These are phyloP conservation scores for Sarocladiaceae sp. DNA, from an alignment of 2,329 filamentous ascomycete genomes.

Conservation along the genomic window DNA sequence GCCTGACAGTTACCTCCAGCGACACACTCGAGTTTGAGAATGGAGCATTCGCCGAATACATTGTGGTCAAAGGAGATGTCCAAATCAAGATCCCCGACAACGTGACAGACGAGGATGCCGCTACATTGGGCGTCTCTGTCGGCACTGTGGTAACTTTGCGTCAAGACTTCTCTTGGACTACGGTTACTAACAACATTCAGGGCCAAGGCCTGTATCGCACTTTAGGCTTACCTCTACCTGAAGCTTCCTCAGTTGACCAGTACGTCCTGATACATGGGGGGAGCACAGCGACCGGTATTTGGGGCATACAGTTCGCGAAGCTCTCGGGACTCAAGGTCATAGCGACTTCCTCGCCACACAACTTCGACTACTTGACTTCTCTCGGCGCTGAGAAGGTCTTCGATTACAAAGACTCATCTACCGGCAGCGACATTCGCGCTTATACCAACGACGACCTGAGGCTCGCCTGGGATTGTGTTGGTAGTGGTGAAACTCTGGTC, in stretches of 20 bases:
- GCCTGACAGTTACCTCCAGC: not conserved
- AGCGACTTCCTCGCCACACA: conserved; percentile 32
- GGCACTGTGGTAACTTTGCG: conserved; percentile 30
- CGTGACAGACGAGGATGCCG: conserved; percentile 40
- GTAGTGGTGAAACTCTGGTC: conserved; percentile 20
- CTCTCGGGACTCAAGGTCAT: conserved; percentile 34
- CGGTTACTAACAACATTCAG: not conserved
- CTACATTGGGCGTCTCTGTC: conserved; percentile 35
- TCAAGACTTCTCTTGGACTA: no score
- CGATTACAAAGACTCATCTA: conserved; percentile 34
- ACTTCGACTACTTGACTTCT: conserved; percentile 30
- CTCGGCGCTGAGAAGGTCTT: conserved; percentile 42
- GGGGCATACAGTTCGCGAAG: conserved; percentile 41
- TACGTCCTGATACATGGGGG: conserved; percentile 42
- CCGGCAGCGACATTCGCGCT: conserved; percentile 18
- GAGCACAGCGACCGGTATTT: conserved; percentile 52
- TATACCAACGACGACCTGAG: no score
- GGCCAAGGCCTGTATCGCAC: conserved; percentile 44
- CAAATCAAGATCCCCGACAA: conserved; percentile 40
- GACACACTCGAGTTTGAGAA: conserved; percentile 26
- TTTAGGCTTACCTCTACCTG: conserved; percentile 42
- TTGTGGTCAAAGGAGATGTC: conserved; percentile 33
- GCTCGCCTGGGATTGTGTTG: conserved; percentile 18
- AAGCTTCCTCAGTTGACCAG: conserved; percentile 26
- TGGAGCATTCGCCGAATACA: conserved; percentile 38